Percentiles rank a stretch among this genome's conserved stretches.
phyloP scores from a whole-genome alignment of 2,329 filamentous ascomycete species.

The Zasmidium angulare region DNA sequence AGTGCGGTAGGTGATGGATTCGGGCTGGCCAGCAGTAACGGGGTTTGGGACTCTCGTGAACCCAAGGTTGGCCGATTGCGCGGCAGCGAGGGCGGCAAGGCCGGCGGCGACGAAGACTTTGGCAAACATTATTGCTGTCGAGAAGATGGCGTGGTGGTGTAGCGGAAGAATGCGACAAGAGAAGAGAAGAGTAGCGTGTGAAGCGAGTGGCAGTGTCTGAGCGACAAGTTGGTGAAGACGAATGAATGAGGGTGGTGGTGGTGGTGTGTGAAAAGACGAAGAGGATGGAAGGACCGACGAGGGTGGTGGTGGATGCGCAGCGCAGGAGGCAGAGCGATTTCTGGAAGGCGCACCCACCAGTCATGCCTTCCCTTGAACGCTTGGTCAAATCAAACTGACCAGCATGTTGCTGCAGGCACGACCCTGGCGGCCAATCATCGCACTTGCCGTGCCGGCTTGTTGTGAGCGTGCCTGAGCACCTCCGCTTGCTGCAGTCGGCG shows the following conservation, averaged over 20 bases:
- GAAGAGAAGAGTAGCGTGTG: background rate
- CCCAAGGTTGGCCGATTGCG: conserved; percentile 45
- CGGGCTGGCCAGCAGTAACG: conserved; percentile 48
- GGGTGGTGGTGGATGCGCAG: background rate
- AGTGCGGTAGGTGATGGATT: conserved; percentile 29
- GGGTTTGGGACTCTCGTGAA: conserved; percentile 55
- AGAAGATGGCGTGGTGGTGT: background rate
- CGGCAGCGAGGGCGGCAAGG: conserved; percentile 47
- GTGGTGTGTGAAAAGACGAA: background rate
- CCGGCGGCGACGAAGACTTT: conserved; percentile 49
- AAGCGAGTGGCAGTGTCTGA: conserved; percentile 1
- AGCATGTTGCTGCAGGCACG: no score
- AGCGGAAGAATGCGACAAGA: background rate
- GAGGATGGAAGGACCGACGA: background rate
- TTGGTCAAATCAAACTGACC: no score
- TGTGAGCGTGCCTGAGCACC: background rate
- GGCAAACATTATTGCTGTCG: conserved; percentile 49
- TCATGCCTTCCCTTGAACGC: no score
- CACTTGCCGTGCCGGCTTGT: background rate
- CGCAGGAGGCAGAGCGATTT: background rate
- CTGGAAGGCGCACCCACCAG: no score
- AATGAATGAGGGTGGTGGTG: background rate
- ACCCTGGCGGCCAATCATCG: background rate
- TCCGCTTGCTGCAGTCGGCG: background rate
- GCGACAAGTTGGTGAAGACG: background rate